Base-by-base conservation (phyloP, 768 basidiomycete genomes). In the Dentipellis sp. region DNA sequence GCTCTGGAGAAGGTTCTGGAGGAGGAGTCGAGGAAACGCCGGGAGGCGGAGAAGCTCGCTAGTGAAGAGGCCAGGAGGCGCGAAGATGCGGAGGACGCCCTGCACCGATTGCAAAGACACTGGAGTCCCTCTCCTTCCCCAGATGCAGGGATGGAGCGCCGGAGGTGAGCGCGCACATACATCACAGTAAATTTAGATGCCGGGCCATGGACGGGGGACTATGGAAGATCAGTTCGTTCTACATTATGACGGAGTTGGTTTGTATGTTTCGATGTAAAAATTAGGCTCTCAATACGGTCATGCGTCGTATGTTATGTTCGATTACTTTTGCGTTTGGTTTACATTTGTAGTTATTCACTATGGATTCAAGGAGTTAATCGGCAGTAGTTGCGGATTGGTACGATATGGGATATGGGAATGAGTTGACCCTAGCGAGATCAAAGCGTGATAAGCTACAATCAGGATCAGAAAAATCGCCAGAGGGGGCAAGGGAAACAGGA, bases 1-100 rank as follows among this genome's bases (percentile, higher is more conserved):
- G 71, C 74, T 29, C 69, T 78, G 19, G 84, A 89, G 65, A 72
- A 72, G 39, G 71, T 80, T 68, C 62, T 88, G 58, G 81, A 86
- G 62, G 78, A 81, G 38, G 88, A 88, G 66, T 69, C 71, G 16
- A 71, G 72, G 57, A 77, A 78, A 57, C 73, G 86, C 50, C 74
- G 76, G 59, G 82, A 84, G 54, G 79, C 80, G 4, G 85, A 86
- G 67, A 71, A 71, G 69, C 65, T 71, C 56, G 71, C 75, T 46
- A 73, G 77, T 53, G 75, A 83, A 59, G 80, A 79, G 65, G 69
- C 66, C 34, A 70, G 71, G 61, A 59, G 75, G 62, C 70, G 82
- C 62, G 68, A 71, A 29, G 65, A 66, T 47, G 77, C 78, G 10
- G 86, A 89, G 56, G 81, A 81, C 6, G 29, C 29, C 29, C 29